phyloP scores from a whole-genome alignment of 225 moss, liverwort and hornwort genomes.

The Straminergon stramineum region DNA sequence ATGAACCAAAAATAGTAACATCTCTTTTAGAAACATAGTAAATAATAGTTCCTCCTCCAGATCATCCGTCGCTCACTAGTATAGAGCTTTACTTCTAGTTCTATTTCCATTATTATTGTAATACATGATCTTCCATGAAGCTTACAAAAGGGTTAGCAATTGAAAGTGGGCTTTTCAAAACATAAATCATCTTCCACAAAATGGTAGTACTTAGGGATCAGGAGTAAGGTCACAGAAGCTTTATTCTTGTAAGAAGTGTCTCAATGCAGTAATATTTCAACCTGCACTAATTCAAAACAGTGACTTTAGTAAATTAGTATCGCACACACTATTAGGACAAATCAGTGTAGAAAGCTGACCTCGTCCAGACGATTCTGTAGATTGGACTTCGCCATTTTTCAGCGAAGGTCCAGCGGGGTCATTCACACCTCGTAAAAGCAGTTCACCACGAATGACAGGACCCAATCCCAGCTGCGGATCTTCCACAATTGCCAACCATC shows the following conservation, averaged over 20 bases:
- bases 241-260: not conserved
- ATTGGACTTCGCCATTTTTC: conserved; percentile 56
- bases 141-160: not conserved
- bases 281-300: not conserved
- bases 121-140: not conserved
- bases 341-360: conserved; percentile 6
- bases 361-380: conserved; percentile 27
- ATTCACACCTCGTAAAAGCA: conserved; percentile 69
- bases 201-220: no score
- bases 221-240: not conserved
- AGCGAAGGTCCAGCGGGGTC: conserved; percentile 39
- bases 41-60: not conserved
- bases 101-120: not conserved
- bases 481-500: conserved; percentile 97
- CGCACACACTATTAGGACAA: not conserved
- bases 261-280: not conserved
- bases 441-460: conserved; percentile 81
- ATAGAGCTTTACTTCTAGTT: not conserved
- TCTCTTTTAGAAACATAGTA: not conserved
- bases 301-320: not conserved
- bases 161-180: not conserved
- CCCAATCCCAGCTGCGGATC: conserved; percentile 81
- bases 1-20: not conserved
- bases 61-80: not conserved
- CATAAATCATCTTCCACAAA: not conserved